Evolutionary conservation across 2,329 filamentous ascomycete species (phyloP).

Genomic region (Pseudogymnoascus pannorum): DNA sequence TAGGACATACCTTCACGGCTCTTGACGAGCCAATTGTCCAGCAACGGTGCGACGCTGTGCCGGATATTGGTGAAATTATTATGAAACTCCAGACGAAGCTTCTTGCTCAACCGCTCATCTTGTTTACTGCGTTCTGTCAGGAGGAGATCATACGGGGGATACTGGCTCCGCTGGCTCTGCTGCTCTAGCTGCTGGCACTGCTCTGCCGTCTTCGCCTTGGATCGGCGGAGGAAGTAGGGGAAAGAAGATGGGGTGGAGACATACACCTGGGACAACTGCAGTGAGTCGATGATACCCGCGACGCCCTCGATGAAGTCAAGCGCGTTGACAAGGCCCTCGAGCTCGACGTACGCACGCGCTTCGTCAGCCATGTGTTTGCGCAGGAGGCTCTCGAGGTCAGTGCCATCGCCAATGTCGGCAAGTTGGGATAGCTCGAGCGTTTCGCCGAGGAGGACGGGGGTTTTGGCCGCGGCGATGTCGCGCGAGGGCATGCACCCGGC

Average conservation of each 20-base stretch:
- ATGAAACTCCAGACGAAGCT: background rate
- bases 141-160: slow-evolving; percentile 53
- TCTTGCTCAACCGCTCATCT: slow-evolving; percentile 15
- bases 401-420: background rate
- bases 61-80: background rate
- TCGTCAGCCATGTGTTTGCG: slow-evolving; percentile 38
- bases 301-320: slow-evolving; percentile 64
- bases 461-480: slow-evolving; percentile 29
- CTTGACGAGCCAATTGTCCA: background rate
- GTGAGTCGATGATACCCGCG: slow-evolving; percentile 22
- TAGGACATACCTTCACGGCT: slow-evolving; percentile 12
- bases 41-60: background rate
- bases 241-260: background rate
- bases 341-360: slow-evolving; percentile 57
- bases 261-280: slow-evolving; percentile 2
- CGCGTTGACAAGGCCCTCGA: slow-evolving; percentile 59
- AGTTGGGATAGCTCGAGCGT: slow-evolving; percentile 29
- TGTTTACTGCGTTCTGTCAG: slow-evolving; percentile 48
- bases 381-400: background rate
- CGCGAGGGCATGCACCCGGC: slow-evolving; percentile 42
- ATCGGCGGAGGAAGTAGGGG: slow-evolving; percentile 8
- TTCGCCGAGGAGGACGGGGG: slow-evolving; percentile 34
- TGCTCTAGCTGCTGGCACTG: slow-evolving; percentile 42
- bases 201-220: background rate
- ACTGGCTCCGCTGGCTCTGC: slow-evolving; percentile 43